Evolutionary conservation across 257 asterid genomes (phyloP), one percentile per base, ranked within the genome.

Genomic region (Echites panduratus): DNA sequence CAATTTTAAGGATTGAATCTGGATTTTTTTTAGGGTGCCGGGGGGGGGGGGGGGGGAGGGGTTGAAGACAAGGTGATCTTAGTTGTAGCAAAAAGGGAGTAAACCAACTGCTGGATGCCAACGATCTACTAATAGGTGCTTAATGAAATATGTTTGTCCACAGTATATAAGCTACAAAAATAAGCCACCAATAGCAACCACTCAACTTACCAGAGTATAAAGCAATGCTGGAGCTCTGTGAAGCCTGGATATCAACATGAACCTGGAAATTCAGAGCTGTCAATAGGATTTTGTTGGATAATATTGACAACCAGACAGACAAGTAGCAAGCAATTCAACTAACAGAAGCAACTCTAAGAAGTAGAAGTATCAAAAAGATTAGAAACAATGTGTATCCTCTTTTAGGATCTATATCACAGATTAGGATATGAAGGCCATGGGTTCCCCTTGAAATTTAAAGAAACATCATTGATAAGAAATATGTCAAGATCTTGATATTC

Each of bases 171-270:
- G 48, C 72, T 57, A 74, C 49, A 66, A 27, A 71, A 70, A 49
- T 43, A 58, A 59, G 41, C 71, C 75, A 52, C 19, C 27, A 68
- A 72, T 61, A 76, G 53, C 69, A 75, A 80, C 64, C 71, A 70
- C 61, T 66, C 13, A 72, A 71, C 89, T 74, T 91, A 94, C 99
- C 92, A 95, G 87, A 62, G 99, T 90, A 83, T 95, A 95, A 66
- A 95, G 93, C 85, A 90, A 74, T 48, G 92, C 85, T 54, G 99
- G 99, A 69, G 89, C 87, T 87, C 96, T 84, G 64, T 89, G 89
- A 76, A 77, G 93, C 87, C 90, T 90, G 72, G 99, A 86, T 73
- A 95, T 89, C 56, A 92, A 95, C 98, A 95, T 85, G 90, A 92
- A 95, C 89, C 99, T 95, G 89, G 74, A 82, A 76, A 77, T 70